Conservation (phyloP, 352 stramenopile genomes). For the Globisporangium mamillatum region DNA sequence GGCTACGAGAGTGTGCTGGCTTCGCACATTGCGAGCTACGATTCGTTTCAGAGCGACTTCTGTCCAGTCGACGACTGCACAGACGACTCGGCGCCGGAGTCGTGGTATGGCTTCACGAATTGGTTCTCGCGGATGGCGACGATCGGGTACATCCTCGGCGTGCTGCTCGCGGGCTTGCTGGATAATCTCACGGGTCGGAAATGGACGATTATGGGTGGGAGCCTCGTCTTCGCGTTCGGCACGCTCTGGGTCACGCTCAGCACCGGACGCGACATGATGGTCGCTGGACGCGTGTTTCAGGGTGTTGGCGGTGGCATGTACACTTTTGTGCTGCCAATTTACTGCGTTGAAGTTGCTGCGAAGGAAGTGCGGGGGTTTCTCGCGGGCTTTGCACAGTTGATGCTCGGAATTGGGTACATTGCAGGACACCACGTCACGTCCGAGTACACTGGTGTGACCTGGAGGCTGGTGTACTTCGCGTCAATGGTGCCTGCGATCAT, state of each 20-base stretch:
- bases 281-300: slow-evolving; percentile 7
- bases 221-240: slow-evolving; percentile 3
- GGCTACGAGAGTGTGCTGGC: slow-evolving; percentile 8
- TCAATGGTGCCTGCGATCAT: slow-evolving; percentile 7
- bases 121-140: neutral
- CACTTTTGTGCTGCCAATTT: slow-evolving; percentile 14
- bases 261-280: neutral
- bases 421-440: neutral
- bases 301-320: slow-evolving; percentile 14
- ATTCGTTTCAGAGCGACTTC: neutral
- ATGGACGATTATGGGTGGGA: slow-evolving; percentile 4
- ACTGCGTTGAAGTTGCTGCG: slow-evolving; percentile 15
- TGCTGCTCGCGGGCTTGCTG: slow-evolving; percentile 6
- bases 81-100: neutral
- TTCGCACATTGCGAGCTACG: neutral
- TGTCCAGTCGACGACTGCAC: neutral
- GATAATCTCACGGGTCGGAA: slow-evolving; percentile 10
- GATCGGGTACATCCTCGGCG: slow-evolving; percentile 10
- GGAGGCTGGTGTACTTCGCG: slow-evolving; percentile 9
- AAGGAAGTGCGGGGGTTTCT: slow-evolving; percentile 13
- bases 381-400: slow-evolving; percentile 10
- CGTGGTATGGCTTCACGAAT: slow-evolving; percentile 7
- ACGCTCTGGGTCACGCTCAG: slow-evolving; percentile 15
- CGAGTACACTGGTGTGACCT: neutral
- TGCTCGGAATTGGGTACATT: slow-evolving; percentile 4